A percentile compares a stretch with the other conserved stretches of the same genome.
phyloP scores from a whole-genome alignment of 164 flowering plant genomes.

The Piper betle region DNA sequence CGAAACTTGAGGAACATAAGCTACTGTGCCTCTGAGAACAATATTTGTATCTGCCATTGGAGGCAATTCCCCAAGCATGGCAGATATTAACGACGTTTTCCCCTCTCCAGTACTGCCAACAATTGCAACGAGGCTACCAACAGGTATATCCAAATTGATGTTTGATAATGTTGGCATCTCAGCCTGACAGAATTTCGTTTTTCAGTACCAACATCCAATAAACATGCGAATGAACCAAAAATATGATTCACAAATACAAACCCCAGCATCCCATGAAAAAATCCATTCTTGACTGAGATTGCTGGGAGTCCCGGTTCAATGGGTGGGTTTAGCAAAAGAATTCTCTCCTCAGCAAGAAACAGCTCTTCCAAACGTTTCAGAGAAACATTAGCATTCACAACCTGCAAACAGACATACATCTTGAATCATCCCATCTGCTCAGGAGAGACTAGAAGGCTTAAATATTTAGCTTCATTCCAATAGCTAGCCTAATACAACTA shows the following conservation, averaged over 20 bases:
- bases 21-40: conserved; percentile 73
- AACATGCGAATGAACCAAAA: background rate
- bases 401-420: conserved; percentile 25
- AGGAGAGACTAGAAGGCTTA: background rate
- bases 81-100: conserved; percentile 87
- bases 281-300: conserved; percentile 72
- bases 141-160: conserved; percentile 79
- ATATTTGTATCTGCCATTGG: conserved; percentile 46
- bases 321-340: conserved; percentile 86
- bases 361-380: conserved; percentile 89
- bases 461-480: no score
- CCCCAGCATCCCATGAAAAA: conserved; percentile 93
- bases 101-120: conserved; percentile 99
- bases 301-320: conserved; percentile 64
- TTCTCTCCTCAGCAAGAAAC: conserved; percentile 70
- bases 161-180: conserved; percentile 75
- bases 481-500: background rate
- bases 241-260: background rate
- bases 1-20: conserved; percentile 95
- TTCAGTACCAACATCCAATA: background rate
- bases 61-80: conserved; percentile 98
- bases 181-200: conserved; percentile 29
- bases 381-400: conserved; percentile 89
- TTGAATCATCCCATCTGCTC: background rate
- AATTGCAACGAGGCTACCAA: conserved; percentile 84